Evolutionary conservation across 2,329 filamentous ascomycete species (phyloP).

Genomic region (Aspergillus sp.): DNA sequence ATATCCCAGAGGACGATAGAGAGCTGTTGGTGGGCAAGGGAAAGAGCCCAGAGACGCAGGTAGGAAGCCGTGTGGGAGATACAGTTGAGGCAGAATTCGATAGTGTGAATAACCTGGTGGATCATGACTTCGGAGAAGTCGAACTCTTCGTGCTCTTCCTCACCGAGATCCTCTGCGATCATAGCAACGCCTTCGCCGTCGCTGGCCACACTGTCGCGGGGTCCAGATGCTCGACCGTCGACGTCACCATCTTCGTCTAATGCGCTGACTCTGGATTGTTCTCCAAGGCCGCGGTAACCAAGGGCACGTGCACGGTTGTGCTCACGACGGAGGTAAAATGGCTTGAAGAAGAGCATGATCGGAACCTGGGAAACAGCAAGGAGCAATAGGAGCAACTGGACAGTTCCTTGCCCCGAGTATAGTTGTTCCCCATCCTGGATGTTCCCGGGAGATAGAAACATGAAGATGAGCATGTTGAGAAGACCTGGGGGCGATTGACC

Average conservation of each 20-base stretch:
- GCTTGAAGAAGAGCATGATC: constrained; percentile 89
- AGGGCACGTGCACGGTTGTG: constrained; percentile 83
- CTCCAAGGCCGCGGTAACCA: constrained; percentile 91
- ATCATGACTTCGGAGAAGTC: constrained; percentile 98
- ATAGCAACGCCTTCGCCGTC: constrained; percentile 82
- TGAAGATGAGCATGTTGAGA: constrained; percentile 99
- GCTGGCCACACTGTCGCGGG: constrained; percentile 66
- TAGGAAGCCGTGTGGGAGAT: constrained; percentile 99
- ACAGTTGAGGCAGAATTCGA: constrained; percentile 98
- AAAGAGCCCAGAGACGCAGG: constrained; percentile 95
- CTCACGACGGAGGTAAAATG: constrained; percentile 90
- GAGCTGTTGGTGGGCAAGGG: constrained; percentile 95
- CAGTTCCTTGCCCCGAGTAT: constrained; percentile 71
- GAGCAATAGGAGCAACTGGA: constrained; percentile 78
- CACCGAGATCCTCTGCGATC: constrained; percentile 79
- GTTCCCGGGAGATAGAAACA: constrained; percentile 88
- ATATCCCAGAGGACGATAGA: constrained; percentile 95
- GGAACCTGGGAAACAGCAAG: constrained; percentile 86
- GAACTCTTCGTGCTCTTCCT: constrained; percentile 90
- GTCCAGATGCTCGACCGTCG: constrained; percentile 41
- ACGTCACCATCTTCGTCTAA: constrained; percentile 84
- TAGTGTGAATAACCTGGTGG: constrained; percentile 97
- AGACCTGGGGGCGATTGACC: constrained; percentile 75
- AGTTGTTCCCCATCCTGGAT: constrained; percentile 60
- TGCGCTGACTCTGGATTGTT: constrained; percentile 82